Evolutionary conservation across 441 rosid species (phyloP).

Genomic region (Populus trichocarpa): DNA sequence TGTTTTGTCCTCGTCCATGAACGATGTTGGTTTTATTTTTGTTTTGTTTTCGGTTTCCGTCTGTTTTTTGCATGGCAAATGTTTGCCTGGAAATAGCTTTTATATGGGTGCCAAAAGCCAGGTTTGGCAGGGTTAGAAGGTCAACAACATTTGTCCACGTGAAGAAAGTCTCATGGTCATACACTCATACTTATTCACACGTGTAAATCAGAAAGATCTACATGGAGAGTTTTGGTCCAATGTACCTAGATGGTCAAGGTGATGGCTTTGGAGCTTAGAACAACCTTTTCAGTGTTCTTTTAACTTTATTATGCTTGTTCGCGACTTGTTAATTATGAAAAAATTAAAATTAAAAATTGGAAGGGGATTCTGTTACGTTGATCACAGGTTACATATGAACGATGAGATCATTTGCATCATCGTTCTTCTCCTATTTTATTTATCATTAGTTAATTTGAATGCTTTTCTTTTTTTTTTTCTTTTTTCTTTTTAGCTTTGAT

Average conservation of each 20-base stretch:
- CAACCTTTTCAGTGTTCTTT: neutral
- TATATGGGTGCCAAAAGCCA: conserved; percentile 19
- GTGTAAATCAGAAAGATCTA: neutral
- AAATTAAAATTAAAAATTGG: neutral
- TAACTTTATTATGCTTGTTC: neutral
- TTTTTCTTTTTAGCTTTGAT: neutral
- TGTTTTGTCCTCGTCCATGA: conserved; percentile 15
- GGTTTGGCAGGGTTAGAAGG: conserved; percentile 11
- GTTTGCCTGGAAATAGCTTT: neutral
- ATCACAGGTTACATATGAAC: neutral
- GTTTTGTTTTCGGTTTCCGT: neutral
- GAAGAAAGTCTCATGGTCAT: conserved; percentile 19
- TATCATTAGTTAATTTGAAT: too few relatives aligned
- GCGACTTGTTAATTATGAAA: neutral
- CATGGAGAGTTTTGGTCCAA: conserved; percentile 6
- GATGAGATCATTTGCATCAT: neutral
- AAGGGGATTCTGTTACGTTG: neutral
- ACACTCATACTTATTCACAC: conserved; percentile 9
- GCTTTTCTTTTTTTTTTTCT: too few relatives aligned
- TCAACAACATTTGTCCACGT: conserved; percentile 17
- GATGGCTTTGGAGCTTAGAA: conserved; percentile 22
- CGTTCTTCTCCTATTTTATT: neutral
- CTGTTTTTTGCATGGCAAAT: conserved; percentile 29
- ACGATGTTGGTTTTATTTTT: neutral
- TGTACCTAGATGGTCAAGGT: conserved; percentile 29